These are phyloP conservation scores for Lachnellula hyalina DNA, from an alignment of 2,329 filamentous ascomycete species.

Conservation along the genomic window DNA sequence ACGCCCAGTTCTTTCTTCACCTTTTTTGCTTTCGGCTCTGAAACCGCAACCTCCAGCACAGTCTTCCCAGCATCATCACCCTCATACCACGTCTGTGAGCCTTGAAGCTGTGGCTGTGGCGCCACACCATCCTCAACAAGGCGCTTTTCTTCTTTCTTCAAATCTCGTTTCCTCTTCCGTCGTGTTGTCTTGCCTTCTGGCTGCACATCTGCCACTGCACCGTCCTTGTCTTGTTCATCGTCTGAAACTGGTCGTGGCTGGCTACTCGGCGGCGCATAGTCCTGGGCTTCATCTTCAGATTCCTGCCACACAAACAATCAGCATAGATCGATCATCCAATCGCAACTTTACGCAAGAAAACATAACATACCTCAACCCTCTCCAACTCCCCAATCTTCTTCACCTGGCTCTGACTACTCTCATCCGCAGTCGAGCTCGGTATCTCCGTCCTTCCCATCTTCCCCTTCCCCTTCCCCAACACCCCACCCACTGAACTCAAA, in stretches of 20 bases:
- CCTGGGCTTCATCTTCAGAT: neutral
- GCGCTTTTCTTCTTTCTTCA: neutral
- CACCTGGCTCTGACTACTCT: constrained; percentile 1
- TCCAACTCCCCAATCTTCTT: neutral
- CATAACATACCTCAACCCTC: neutral
- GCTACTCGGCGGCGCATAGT: too few species aligned
- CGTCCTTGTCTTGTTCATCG: constrained; percentile 1
- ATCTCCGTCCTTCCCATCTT: constrained; percentile 2
- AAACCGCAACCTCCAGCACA: neutral
- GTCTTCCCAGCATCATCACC: neutral
- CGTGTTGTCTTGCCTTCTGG: neutral
- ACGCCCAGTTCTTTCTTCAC: neutral
- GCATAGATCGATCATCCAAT: neutral
- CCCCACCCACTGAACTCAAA: neutral
- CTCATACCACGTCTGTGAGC: neutral
- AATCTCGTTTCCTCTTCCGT: neutral
- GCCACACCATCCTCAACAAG: neutral
- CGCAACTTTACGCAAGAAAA: neutral
- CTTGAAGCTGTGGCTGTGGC: neutral
- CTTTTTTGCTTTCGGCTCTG: neutral
- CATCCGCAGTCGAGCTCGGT: constrained; percentile 7
- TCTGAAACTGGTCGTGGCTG: neutral
- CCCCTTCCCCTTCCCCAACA: neutral
- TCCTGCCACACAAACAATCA: neutral
- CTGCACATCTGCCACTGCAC: too few species aligned